Base-by-base conservation (phyloP, 1,284 basidiomycete genomes). In the Cryptococcus sp. region DNA sequence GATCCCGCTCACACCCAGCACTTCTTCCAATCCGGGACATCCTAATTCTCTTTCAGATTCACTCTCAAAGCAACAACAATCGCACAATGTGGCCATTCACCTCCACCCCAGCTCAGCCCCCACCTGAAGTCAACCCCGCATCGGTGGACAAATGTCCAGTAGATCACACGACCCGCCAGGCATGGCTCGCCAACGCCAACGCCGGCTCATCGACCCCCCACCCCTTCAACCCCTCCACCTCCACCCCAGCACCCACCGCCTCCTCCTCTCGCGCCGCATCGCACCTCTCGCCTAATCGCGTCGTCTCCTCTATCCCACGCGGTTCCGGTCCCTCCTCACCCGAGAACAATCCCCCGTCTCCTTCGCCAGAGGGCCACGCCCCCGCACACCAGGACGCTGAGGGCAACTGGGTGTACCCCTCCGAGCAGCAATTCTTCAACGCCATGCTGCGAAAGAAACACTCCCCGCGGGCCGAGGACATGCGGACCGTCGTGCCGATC, bases 381-480 rank as follows among this genome's bases (percentile, higher is more conserved):
- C 39, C 54, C 36, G 46, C 52, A 21, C 49, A 64, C n/a, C 52
- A 55, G 21, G 64, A 63, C 50, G 54, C 53, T 18, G 58, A 81
- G 45, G 72, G 72, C 13, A 88, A 91, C 59, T 98, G 95, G 95
- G 89, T 97, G 35, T 98, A 98, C 77, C 95, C 95, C n/a, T 98
- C 95, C 12, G 90, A 97, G 68, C 85, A 88, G 16, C 95, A 98
- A 78, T 98, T 98, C 82, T 98, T 89, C 78, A 82, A 88, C 21
- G 96, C 96, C 8, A 93, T 98, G 86, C 83, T 87, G 59, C 85
- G 95, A 57, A 98, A 98, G 79, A 85, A 96, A 70, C 89, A 95
- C 73, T 84, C 87, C 57, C 70, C 80, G 45, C 82, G 86, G 18
- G 84, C 87, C 16, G 72, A 81, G 20, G 95, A 98, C 78, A 98